Evolutionary conservation across 2,329 filamentous ascomycete species (phyloP), one percentile per base, ranked within the genome.

Genomic region (Teratosphaeria destructans): DNA sequence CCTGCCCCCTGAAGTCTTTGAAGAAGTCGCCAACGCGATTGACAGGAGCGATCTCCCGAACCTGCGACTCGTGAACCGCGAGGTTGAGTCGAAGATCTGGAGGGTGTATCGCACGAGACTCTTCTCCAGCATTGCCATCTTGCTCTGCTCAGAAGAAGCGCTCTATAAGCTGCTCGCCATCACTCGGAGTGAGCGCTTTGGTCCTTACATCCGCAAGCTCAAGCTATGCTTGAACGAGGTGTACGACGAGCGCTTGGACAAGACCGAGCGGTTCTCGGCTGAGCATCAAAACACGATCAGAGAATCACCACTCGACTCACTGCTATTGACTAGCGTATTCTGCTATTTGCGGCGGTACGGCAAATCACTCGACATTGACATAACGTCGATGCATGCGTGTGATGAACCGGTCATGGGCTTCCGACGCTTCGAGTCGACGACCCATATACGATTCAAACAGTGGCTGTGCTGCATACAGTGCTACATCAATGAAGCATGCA

Each of bases 21-120:
- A 59, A 54, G 23, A 34, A n/a, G 54, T 62, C 27, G 59, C 61
- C 35, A 5, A 58, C 19, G 14, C 16, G 8, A 23, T 52, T 26
- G 32, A 58, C 5, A 19, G 16, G 11, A 14, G 32, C 8, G 58
- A 62, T 37, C 35, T 60, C 2, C 43, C 29, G 5, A 32, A 29
- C 3, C 34, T 60, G 1, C 58, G 61, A 10, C 59, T 60, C 5
- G 53, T 54, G 26, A 54, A 52, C 23, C 27, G 39, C 23, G 53
- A 56, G 2, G n/a, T 34, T 19, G 54, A 26, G 2, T 29, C 54
- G 12, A 58, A 55, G 29, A 29, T 57, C 19, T 10, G 23, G 27
- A 52, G 54, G 32, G 55, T 59, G 2, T 56, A 43, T 35, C 39
- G 19, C 1, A 37, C 26, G 2, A 27, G 19, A 10, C 54, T 59